phyloP scores from a whole-genome alignment of 306 rosid species.

The Vigna mungo region DNA sequence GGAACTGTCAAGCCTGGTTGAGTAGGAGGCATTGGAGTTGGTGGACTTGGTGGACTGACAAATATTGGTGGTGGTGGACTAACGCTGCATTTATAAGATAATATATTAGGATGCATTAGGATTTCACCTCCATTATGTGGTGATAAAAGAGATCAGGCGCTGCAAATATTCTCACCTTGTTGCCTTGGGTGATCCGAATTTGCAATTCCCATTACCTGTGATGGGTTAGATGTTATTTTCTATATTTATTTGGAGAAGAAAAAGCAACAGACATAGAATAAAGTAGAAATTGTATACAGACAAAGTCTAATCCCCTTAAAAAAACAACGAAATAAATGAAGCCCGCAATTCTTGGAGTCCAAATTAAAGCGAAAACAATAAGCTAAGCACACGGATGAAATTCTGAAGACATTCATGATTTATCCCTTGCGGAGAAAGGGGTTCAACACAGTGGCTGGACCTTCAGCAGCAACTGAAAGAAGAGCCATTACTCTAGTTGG shows the following conservation, averaged over 20 bases:
- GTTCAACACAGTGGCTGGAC: no score
- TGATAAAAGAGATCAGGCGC: slow-evolving; percentile 38
- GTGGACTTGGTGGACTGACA: slow-evolving; percentile 48
- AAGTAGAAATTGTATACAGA: slow-evolving; percentile 18
- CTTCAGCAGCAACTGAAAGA: slow-evolving; percentile 8
- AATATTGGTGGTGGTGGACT: slow-evolving; percentile 53
- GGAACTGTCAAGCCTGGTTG: slow-evolving; percentile 58
- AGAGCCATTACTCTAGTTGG: neutral
- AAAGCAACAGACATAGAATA: neutral
- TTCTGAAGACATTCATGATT: neutral
- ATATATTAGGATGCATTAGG: slow-evolving; percentile 36
- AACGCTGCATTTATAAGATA: slow-evolving; percentile 57
- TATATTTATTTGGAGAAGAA: slow-evolving; percentile 13
- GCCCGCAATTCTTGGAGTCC: neutral
- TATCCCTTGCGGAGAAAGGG: neutral
- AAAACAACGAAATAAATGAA: slow-evolving; percentile 22
- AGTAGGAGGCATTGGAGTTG: slow-evolving; percentile 40
- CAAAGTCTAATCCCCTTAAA: neutral
- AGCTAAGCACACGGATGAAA: neutral
- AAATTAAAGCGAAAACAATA: neutral
- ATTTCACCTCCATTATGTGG: slow-evolving; percentile 29
- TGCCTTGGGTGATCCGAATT: slow-evolving; percentile 59
- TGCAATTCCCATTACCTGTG: slow-evolving; percentile 80
- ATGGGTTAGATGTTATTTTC: slow-evolving; percentile 39
- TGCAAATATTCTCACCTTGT: slow-evolving; percentile 59